A percentile compares a stretch with the other conserved stretches of the same genome.
These are phyloP conservation scores for Alliaria petiolata DNA, from an alignment of 345 rosid species.

Conservation along the genomic window DNA sequence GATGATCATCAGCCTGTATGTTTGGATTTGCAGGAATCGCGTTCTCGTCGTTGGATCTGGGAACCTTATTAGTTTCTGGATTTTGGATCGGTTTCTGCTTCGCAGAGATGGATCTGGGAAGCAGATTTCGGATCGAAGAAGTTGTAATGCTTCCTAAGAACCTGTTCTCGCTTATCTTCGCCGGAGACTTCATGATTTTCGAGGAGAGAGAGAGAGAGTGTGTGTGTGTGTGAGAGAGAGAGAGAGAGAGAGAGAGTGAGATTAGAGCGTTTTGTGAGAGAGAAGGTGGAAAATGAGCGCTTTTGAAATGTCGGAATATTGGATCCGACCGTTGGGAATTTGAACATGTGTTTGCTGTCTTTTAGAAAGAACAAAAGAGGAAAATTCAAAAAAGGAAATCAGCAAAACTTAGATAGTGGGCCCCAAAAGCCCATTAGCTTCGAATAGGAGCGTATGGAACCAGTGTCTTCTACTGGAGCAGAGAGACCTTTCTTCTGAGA, in stretches of 20 bases:
- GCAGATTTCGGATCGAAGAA: constrained; percentile 60
- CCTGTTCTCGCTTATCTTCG: constrained; percentile 27
- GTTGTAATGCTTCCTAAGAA: constrained; percentile 47
- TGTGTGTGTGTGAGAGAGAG: too few species aligned
- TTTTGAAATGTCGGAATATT: constrained; percentile 4
- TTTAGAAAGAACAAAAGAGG: not conserved
- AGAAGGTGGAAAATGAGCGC: not conserved
- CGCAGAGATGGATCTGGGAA: constrained; percentile 59
- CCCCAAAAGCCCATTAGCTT: not conserved
- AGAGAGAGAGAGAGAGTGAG: not conserved
- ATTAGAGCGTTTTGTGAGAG: constrained; percentile 4
- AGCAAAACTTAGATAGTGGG: not conserved
- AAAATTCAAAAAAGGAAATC: not conserved
- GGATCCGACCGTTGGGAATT: constrained; percentile 24
- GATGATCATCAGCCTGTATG: not conserved
- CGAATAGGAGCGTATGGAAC: too few species aligned
- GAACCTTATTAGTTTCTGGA: constrained; percentile 13
- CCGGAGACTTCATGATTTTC: constrained; percentile 25
- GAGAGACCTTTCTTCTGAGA: too few species aligned
- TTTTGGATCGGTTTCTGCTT: constrained; percentile 35
- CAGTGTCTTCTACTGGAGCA: too few species aligned
- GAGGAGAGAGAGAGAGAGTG: not conserved
- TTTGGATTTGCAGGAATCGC: constrained; percentile 60
- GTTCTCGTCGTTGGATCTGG: constrained; percentile 52
- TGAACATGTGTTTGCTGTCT: not conserved